Base-by-base conservation (phyloP, 2,329 filamentous ascomycete genomes). In the Clarireedia monteithiana region DNA sequence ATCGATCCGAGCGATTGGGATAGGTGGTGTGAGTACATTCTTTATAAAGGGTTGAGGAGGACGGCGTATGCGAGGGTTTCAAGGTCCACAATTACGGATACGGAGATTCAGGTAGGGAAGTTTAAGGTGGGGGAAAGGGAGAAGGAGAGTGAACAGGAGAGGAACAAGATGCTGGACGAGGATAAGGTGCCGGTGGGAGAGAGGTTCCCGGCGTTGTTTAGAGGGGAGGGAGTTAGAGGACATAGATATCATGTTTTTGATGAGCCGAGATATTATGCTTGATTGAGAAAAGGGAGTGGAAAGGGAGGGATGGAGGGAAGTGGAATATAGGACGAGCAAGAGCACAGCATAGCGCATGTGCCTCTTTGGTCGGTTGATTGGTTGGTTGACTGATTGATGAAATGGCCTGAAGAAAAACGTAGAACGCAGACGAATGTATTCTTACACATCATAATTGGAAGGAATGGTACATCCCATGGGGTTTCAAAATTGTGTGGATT, bases 21-120 rank as follows among this genome's bases (percentile, higher is more conserved):
- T 71, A 79, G 94, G 55, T 99, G 94, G 94, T 99, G 94, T 75
- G 92, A 99, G 75, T 99, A 99, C 72, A 96, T 99, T 62, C 75
- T 99, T 26, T 99, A 90, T 78, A 96, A 96, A 77, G 85, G 85
- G 12, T 74, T 99, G 60, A 86, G 85, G 72, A 81, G 92, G 59
- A 86, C 88, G 0, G 92, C 90, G 1, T 99, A 99, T 70, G 94
- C 94, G 4, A 79, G 94, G 53, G 86, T 99, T 52, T 92, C 87
- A 66, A 80, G 94, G 64, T 85, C 85, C 64, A 95, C 89, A 1
- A 97, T 99, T 64, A 99, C 94, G 12, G 94, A 99, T 69, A 99
- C 94, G 2, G 94, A 99, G 74, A 78, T 99, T 55, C 94, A 99
- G 77, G 88, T 95, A 34, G 94, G 89, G 64, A 97, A 97, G 72